Evolutionary conservation across 257 asterid genomes (phyloP).

Genomic region (Scutellaria baicalensis): DNA sequence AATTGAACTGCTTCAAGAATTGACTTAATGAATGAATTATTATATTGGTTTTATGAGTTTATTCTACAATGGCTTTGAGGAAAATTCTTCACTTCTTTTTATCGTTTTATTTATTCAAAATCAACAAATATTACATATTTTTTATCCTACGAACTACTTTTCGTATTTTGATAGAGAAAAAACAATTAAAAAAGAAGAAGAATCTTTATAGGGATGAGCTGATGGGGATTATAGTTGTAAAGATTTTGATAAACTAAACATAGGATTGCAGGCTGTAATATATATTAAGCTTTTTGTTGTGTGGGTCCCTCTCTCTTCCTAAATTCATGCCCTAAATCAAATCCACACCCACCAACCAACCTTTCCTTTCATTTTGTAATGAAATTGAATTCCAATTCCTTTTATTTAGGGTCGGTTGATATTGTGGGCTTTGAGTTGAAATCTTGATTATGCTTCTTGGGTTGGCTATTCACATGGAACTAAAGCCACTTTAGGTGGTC

Average conservation of each 20-base stretch:
- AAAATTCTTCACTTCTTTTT: too few species aligned
- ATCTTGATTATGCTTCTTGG: conserved; percentile 14
- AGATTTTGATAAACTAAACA: conserved; percentile 25
- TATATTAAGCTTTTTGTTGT: conserved; percentile 7
- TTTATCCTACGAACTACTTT: too few species aligned
- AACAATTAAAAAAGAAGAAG: neutral
- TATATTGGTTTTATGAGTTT: too few species aligned
- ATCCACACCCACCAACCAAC: conserved; percentile 24
- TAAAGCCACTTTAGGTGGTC: conserved; percentile 36
- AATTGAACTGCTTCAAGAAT: neutral
- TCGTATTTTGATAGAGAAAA: too few species aligned
- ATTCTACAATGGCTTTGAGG: too few species aligned
- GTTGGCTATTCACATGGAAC: conserved; percentile 46
- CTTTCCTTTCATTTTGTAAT: conserved; percentile 7
- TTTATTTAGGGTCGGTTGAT: conserved; percentile 32
- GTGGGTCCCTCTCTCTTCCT: conserved; percentile 9
- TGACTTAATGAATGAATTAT: neutral
- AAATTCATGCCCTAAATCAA: conserved; percentile 2
- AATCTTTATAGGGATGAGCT: conserved; percentile 13
- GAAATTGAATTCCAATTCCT: conserved; percentile 9
- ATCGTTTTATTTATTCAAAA: too few species aligned
- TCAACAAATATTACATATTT: too few species aligned
- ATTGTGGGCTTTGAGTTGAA: conserved; percentile 35
- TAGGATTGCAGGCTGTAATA: conserved; percentile 15
- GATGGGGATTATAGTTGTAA: conserved; percentile 55